Conservation (phyloP, 768 basidiomycete species). For the Terana coerulea region DNA sequence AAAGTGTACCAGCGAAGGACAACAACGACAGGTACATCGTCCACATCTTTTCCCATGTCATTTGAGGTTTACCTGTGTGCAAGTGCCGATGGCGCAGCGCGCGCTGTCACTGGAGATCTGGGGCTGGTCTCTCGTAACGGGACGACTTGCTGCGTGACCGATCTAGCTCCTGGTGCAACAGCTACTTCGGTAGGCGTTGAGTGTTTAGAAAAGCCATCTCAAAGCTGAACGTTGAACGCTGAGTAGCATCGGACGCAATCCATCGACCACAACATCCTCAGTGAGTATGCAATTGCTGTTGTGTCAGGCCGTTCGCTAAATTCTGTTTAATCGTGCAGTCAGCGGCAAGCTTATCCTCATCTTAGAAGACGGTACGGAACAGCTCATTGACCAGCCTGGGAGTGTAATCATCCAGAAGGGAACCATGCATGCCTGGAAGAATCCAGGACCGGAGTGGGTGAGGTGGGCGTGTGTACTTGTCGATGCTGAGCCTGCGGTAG, state of each 20-base stretch:
- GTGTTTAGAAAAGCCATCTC: too few species aligned
- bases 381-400: slow-evolving; percentile 48
- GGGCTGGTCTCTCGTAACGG: slow-evolving; percentile 42
- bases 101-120: slow-evolving; percentile 35
- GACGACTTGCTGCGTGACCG: slow-evolving; percentile 48
- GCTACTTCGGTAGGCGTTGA: slow-evolving; percentile 42
- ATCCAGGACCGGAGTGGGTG: slow-evolving; percentile 47
- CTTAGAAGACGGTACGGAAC: slow-evolving; percentile 54
- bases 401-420: slow-evolving; percentile 56
- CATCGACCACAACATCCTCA: slow-evolving; percentile 57
- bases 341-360: slow-evolving; percentile 52
- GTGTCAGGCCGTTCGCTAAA: not conserved
- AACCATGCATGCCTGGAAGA: slow-evolving; percentile 59
- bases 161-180: slow-evolving; percentile 47
- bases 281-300: slow-evolving; percentile 28
- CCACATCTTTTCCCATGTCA: not conserved
- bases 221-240: not conserved
- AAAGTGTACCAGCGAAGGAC: slow-evolving; percentile 48
- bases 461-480: slow-evolving; percentile 52
- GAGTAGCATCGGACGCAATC: slow-evolving; percentile 46
- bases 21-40: slow-evolving; percentile 42
- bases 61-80: not conserved
- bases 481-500: slow-evolving; percentile 49
- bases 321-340: slow-evolving; percentile 31
- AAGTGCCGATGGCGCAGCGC: slow-evolving; percentile 51